These are phyloP conservation scores for Dictyostelium brefeldianum DNA, from an alignment of 78 protist species.

Conservation along the genomic window DNA sequence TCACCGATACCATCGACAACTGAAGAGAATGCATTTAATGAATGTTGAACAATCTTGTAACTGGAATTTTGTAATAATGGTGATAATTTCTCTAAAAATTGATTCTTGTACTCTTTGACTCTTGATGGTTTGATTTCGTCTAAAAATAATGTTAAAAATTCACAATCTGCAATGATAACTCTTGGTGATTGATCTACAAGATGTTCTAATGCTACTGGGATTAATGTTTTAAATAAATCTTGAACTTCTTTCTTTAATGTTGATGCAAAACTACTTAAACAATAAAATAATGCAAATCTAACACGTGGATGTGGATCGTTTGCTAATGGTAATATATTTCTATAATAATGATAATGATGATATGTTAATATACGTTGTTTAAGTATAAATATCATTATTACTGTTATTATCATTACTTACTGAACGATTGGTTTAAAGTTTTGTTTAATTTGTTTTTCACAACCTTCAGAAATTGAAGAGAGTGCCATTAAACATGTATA, in stretches of 20 bases:
- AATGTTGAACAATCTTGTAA: constrained; percentile 45
- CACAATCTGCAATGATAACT: constrained; percentile 88
- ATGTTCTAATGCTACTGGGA: constrained; percentile 54
- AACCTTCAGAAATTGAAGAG: constrained; percentile 66
- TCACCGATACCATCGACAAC: constrained; percentile 62
- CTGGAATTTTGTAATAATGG: not conserved
- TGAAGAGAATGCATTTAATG: constrained; percentile 71
- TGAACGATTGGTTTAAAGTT: not conserved
- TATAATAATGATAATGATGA: not conserved
- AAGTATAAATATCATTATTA: not conserved
- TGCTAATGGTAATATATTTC: constrained; percentile 10
- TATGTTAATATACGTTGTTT: not conserved
- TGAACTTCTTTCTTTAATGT: constrained; percentile 84
- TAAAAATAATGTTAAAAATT: constrained; percentile 44
- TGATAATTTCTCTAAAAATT: not conserved
- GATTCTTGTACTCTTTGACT: not conserved
- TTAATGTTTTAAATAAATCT: constrained; percentile 7
- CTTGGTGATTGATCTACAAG: constrained; percentile 80
- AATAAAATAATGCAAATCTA: constrained; percentile 92
- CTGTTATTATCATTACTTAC: constrained; percentile 21
- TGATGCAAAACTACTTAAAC: constrained; percentile 93
- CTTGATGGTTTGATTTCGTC: constrained; percentile 28
- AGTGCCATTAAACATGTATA: constrained; percentile 33
- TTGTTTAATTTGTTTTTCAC: not conserved
- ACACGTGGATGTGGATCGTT: constrained; percentile 95